These are phyloP conservation scores for Exophiala xenobiotica DNA, from an alignment of 2,329 filamentous ascomycete genomes.

Conservation along the genomic window DNA sequence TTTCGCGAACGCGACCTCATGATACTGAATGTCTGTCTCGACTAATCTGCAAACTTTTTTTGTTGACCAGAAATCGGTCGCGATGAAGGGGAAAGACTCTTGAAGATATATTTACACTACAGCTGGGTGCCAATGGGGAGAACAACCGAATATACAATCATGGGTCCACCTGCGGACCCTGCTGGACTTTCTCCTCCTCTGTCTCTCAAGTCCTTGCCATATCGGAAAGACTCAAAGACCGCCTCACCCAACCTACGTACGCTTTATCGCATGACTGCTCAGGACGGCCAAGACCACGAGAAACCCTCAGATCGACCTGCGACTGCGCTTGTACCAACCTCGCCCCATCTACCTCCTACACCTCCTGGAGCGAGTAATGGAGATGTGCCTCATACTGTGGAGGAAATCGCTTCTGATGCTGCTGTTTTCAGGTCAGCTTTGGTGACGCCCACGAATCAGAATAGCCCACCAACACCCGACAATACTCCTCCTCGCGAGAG, in stretches of 20 bases:
- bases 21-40: too few species aligned
- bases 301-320: slow-evolving; percentile 11
- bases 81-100: slow-evolving; percentile 17
- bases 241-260: slow-evolving; percentile 24
- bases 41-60: neutral
- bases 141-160: slow-evolving; percentile 25
- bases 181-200: slow-evolving; percentile 9
- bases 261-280: slow-evolving; percentile 26
- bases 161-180: slow-evolving; percentile 19
- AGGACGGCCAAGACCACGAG: slow-evolving; percentile 9
- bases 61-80: slow-evolving; percentile 4
- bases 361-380: slow-evolving; percentile 25
- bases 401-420: slow-evolving; percentile 22
- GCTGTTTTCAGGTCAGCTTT: slow-evolving; percentile 29
- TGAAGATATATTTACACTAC: slow-evolving; percentile 5
- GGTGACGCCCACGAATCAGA: slow-evolving; percentile 30
- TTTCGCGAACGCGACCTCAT: neutral
- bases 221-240: slow-evolving; percentile 19
- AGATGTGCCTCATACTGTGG: slow-evolving; percentile 2
- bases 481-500: slow-evolving; percentile 64
- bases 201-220: slow-evolving; percentile 16
- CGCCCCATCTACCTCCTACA: slow-evolving; percentile 29
- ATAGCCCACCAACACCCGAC: slow-evolving; percentile 64
- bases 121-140: slow-evolving; percentile 15
- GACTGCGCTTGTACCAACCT: slow-evolving; percentile 20